A percentile compares a stretch with the other conserved stretches of the same genome.
Evolutionary conservation across 2,329 filamentous ascomycete species (phyloP).

Genomic region (Arthrinium phaeospermum): DNA sequence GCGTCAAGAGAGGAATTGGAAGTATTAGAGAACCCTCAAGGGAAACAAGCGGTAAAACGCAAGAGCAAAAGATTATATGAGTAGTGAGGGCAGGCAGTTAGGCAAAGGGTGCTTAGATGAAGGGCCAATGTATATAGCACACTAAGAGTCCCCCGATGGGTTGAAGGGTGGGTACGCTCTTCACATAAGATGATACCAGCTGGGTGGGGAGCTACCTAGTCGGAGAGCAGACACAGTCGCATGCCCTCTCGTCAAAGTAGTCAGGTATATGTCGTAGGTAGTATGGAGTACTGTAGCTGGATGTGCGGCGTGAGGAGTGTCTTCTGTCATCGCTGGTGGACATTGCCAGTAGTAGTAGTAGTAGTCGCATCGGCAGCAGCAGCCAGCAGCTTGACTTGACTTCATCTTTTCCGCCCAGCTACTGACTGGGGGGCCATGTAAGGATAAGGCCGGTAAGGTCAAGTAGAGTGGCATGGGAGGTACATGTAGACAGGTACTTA

Average conservation of each 20-base stretch:
- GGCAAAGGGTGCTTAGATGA: constrained; percentile 16
- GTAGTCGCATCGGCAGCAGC: not conserved
- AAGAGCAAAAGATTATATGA: constrained; percentile 15
- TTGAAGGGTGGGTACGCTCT: constrained; percentile 13
- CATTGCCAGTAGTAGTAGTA: not conserved
- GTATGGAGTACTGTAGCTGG: constrained; percentile 14
- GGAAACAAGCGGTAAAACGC: constrained; percentile 16
- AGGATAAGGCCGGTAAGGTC: constrained; percentile 10
- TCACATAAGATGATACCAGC: constrained; percentile 17
- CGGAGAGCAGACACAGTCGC: constrained; percentile 2
- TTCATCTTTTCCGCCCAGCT: constrained; percentile 11
- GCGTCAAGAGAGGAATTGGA: constrained; percentile 1
- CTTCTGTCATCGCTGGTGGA: constrained; percentile 9
- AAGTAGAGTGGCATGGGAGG: not conserved
- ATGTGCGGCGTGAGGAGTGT: not conserved
- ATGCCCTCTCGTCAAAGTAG: not conserved
- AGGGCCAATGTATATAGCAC: constrained; percentile 17
- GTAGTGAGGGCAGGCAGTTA: constrained; percentile 9
- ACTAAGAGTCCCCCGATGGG: not conserved
- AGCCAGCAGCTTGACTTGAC: not conserved
- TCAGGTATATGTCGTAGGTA: constrained; percentile 2
- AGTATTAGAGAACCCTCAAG: not conserved
- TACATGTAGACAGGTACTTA: constrained; percentile 16
- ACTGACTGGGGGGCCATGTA: not conserved
- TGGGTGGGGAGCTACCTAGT: constrained; percentile 10